Percentiles rank a stretch among this genome's conserved stretches.
These are phyloP conservation scores for Sporobolomyces phaffii DNA, from an alignment of 768 basidiomycete genomes.

Conservation along the genomic window DNA sequence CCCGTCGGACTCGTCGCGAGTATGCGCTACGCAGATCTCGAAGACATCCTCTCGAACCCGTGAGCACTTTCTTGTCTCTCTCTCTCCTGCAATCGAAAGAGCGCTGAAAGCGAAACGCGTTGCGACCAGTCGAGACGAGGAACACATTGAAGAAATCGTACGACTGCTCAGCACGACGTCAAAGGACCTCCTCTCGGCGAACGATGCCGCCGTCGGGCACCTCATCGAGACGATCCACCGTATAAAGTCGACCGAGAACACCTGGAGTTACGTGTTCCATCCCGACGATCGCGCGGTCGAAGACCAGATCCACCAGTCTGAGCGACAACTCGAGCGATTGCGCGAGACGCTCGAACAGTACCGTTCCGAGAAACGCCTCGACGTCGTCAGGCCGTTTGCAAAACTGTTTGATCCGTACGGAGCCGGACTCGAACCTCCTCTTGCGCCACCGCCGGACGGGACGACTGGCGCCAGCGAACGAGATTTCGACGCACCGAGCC, in stretches of 20 bases:
- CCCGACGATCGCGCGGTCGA: conserved; percentile 7
- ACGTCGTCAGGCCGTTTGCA: conserved; percentile 30
- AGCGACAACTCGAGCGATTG: conserved; percentile 8
- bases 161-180: conserved; percentile 13
- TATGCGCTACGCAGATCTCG: conserved; percentile 33
- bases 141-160: conserved; percentile 35
- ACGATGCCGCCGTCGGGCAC: conserved; percentile 8
- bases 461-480: too few species aligned
- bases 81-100: too few species aligned
- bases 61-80: not conserved
- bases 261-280: not conserved
- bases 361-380: conserved; percentile 22
- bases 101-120: too few species aligned
- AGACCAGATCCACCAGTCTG: not conserved
- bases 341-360: not conserved
- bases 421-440: not conserved
- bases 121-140: conserved; percentile 28
- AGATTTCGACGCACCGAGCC: conserved; percentile 13
- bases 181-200: conserved; percentile 1
- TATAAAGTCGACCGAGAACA: conserved; percentile 26
- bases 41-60: conserved; percentile 29
- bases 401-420: conserved; percentile 34
- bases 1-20: conserved; percentile 31
- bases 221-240: conserved; percentile 28
- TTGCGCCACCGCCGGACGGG: too few species aligned